Percentiles rank a stretch among this genome's conserved stretches.
Evolutionary conservation across 1,139 yeast genomes (phyloP).

Genomic region (Wickerhamomyces sp.): DNA sequence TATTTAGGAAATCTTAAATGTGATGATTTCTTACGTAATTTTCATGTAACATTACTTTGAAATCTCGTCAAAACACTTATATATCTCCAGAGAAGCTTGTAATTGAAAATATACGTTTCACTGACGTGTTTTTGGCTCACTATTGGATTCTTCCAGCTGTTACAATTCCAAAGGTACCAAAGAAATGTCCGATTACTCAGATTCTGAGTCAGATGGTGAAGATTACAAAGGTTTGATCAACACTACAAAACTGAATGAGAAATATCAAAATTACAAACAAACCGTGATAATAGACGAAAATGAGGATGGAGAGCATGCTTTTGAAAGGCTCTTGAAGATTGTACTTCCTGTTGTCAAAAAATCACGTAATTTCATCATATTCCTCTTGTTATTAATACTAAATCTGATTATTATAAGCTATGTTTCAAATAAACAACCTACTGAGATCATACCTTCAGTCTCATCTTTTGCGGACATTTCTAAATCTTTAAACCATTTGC

Average conservation of each 20-base stretch:
- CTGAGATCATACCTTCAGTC: conserved; percentile 5
- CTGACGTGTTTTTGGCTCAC: too few species aligned
- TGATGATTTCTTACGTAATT: too few species aligned
- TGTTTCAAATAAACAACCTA: background rate
- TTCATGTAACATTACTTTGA: too few species aligned
- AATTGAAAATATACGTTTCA: too few species aligned
- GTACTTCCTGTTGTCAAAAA: background rate
- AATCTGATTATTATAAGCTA: background rate
- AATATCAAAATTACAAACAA: conserved; percentile 4
- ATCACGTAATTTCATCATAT: background rate
- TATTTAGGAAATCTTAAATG: too few species aligned
- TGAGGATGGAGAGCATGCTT: background rate
- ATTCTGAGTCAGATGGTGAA: background rate
- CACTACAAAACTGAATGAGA: conserved; percentile 2
- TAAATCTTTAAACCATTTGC: conserved; percentile 17
- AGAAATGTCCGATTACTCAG: background rate
- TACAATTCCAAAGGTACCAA: too few species aligned
- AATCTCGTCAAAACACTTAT: too few species aligned
- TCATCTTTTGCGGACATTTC: conserved; percentile 16
- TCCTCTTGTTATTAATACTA: background rate
- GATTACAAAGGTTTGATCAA: conserved; percentile 4
- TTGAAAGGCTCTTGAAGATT: background rate
- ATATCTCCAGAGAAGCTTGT: too few species aligned
- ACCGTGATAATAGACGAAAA: background rate
- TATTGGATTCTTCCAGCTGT: too few species aligned